Evolutionary conservation across 345 rosid species (phyloP).

Genomic region (Brassica nigra): DNA sequence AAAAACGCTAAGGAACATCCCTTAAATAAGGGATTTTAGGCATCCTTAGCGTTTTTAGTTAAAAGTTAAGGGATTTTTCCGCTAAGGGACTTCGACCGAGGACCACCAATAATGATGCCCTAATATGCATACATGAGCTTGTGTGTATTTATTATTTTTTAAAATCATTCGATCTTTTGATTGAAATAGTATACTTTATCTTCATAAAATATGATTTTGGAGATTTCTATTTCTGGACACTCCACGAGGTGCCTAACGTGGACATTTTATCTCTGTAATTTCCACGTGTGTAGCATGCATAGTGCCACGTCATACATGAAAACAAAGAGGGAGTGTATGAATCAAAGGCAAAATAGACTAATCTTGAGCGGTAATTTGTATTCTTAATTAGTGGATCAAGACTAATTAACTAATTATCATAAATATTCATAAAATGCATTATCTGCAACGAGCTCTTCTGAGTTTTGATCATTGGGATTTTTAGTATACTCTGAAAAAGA

Average conservation of each 20-base stretch:
- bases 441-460: neutral
- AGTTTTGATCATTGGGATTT: neutral
- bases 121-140: too few relatives aligned
- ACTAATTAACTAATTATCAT: neutral
- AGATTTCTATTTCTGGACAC: conserved; percentile 28
- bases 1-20: too few relatives aligned
- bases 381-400: neutral
- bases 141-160: too few relatives aligned
- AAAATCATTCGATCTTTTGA: too few relatives aligned
- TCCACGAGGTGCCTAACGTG: conserved; percentile 31
- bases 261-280: neutral
- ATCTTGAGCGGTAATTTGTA: neutral
- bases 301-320: conserved; percentile 24
- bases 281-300: conserved; percentile 36
- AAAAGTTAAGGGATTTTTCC: too few relatives aligned
- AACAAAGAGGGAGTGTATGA: neutral
- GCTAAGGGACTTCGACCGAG: too few relatives aligned
- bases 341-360: neutral
- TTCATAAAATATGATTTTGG: neutral
- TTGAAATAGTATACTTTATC: too few relatives aligned
- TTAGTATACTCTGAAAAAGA: neutral
- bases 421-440: neutral
- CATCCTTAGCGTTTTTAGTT: too few relatives aligned
- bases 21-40: too few relatives aligned
- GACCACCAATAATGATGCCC: too few relatives aligned